Evolutionary conservation across 2,329 filamentous ascomycete genomes (phyloP).

Genomic region (Ophiostoma sp.): DNA sequence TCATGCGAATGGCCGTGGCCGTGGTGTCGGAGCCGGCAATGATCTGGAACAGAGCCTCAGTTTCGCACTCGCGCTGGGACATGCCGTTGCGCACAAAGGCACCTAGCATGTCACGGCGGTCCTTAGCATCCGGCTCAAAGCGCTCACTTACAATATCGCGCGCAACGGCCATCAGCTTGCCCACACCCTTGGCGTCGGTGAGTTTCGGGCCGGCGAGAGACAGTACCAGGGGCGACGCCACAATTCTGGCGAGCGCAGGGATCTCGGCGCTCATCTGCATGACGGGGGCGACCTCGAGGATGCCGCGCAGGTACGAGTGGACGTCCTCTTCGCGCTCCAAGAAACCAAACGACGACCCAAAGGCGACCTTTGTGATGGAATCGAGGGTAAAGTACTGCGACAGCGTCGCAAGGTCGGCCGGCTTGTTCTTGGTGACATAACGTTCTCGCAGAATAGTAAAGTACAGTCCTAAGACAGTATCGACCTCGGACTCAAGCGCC

Average conservation of each 20-base stretch:
- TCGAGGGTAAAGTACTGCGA: constrained; percentile 48
- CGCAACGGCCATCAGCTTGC: constrained; percentile 29
- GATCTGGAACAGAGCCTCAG: constrained; percentile 41
- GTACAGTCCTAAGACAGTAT: constrained; percentile 26
- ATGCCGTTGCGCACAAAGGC: constrained; percentile 40
- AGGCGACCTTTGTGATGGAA: constrained; percentile 44
- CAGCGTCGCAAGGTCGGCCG: constrained; percentile 42
- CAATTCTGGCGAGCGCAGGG: constrained; percentile 32
- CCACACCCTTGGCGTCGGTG: constrained; percentile 30
- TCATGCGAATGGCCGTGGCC: constrained; percentile 30
- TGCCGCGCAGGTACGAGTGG: constrained; percentile 40
- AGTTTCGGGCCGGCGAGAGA: constrained; percentile 34
- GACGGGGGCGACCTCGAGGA: constrained; percentile 36
- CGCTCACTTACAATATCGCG: constrained; percentile 27
- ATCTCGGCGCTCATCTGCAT: constrained; percentile 39
- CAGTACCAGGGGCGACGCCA: constrained; percentile 30
- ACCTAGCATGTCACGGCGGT: constrained; percentile 29
- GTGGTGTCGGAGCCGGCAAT: constrained; percentile 33
- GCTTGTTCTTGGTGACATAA: constrained; percentile 21
- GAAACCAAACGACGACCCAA: constrained; percentile 43
- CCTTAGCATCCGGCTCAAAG: constrained; percentile 20
- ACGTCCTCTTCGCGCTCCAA: constrained; percentile 40
- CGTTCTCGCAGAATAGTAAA: constrained; percentile 25
- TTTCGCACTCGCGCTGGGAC: constrained; percentile 38
- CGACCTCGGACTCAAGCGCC: constrained; percentile 29